These are phyloP conservation scores for Apiotrichum siamense DNA, from an alignment of 1,284 basidiomycete species.

Conservation along the genomic window DNA sequence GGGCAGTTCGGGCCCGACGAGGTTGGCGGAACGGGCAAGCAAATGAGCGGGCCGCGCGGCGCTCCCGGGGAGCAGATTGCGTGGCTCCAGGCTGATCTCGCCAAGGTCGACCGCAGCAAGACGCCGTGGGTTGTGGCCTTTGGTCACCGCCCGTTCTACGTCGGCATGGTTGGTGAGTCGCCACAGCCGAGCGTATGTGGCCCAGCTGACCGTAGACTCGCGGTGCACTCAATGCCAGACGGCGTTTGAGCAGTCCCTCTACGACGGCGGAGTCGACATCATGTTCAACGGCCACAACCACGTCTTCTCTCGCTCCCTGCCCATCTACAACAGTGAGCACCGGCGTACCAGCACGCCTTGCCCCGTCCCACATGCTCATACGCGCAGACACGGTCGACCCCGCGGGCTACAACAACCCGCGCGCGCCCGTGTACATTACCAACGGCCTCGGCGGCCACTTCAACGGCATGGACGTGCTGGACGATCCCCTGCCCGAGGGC, in stretches of 20 bases:
- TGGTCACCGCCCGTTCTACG: conserved; percentile 39
- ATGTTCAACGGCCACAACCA: conserved; percentile 42
- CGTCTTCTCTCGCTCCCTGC: conserved; percentile 35
- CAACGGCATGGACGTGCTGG: conserved; percentile 34
- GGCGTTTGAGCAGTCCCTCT: conserved; percentile 41
- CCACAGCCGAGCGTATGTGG: too few species aligned
- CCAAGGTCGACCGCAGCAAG: conserved; percentile 37
- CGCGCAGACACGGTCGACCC: conserved; percentile 30
- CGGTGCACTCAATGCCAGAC: conserved; percentile 27
- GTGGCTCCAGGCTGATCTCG: conserved; percentile 35
- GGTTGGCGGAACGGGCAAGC: conserved; percentile 21
- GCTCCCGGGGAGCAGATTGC: conserved; percentile 23
- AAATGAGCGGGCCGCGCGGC: conserved; percentile 19
- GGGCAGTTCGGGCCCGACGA: conserved; percentile 23
- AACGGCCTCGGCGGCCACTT: conserved; percentile 40
- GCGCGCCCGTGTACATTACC: conserved; percentile 29
- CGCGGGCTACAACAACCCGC: conserved; percentile 25
- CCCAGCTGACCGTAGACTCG: conserved; percentile 3
- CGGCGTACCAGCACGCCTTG: not conserved
- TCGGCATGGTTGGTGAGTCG: conserved; percentile 6
- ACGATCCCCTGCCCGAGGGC: conserved; percentile 21
- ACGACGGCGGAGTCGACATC: conserved; percentile 41
- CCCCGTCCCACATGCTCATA: too few species aligned
- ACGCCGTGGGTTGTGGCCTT: conserved; percentile 46
- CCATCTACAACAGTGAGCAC: conserved; percentile 32